Percentiles rank a stretch among this genome's conserved stretches.
Evolutionary conservation across 2,329 filamentous ascomycete genomes (phyloP).

Genomic region (Fusarium pseudonygamai): DNA sequence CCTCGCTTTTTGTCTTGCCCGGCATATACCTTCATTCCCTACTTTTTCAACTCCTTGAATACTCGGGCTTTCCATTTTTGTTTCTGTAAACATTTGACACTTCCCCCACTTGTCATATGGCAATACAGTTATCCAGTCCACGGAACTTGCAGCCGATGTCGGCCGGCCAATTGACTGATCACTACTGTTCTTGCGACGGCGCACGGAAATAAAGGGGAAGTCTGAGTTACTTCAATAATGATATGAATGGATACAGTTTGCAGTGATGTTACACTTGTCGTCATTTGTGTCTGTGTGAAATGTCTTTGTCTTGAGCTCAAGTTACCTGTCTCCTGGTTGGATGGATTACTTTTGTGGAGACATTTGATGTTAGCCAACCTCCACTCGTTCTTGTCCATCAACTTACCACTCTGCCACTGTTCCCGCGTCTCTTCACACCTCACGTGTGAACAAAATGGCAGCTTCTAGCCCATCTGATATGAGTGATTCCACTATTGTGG

Average conservation of each 20-base stretch:
- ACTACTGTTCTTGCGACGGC: not conserved
- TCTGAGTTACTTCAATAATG: fast-evolving
- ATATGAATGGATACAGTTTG: no score
- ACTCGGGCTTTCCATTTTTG: not conserved
- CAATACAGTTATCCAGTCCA: not conserved
- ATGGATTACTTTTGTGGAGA: not conserved
- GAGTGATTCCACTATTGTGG: slow-evolving; percentile 37
- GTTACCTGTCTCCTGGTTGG: not conserved
- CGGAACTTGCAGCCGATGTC: not conserved
- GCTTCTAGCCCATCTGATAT: not conserved
- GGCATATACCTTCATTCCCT: fast-evolving
- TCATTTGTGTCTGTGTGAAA: not conserved
- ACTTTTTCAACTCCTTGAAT: no score
- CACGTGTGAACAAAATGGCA: not conserved
- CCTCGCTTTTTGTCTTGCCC: not conserved
- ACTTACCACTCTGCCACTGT: no score
- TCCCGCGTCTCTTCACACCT: not conserved
- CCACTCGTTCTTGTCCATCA: not conserved
- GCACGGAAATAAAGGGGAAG: no score
- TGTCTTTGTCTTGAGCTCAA: not conserved
- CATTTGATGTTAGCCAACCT: not conserved
- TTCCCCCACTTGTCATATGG: not conserved
- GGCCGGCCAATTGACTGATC: not conserved
- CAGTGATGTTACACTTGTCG: no score
- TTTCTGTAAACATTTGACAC: no score